Conservation (phyloP, 2,329 filamentous ascomycete species). For the Tolypocladium inflatum region DNA sequence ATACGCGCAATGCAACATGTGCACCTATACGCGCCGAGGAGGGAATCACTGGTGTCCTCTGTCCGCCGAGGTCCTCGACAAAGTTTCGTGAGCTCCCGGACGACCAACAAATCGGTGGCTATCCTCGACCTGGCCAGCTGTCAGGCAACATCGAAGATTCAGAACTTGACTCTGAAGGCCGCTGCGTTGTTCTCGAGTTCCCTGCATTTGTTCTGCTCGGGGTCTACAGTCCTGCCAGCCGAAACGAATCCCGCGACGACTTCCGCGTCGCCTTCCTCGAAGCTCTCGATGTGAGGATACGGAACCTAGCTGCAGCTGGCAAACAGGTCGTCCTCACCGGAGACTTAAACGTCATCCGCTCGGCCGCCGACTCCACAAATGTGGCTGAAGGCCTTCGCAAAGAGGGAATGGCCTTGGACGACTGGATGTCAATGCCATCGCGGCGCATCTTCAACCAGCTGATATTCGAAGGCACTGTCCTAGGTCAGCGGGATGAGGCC, state of each 20-base stretch:
- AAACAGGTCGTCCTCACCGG: slow-evolving; percentile 82
- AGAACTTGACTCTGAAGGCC: slow-evolving; percentile 78
- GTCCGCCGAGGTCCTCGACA: slow-evolving; percentile 58
- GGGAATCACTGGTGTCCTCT: slow-evolving; percentile 77
- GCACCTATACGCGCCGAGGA: slow-evolving; percentile 85
- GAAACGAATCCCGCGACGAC: slow-evolving; percentile 72
- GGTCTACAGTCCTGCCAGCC: slow-evolving; percentile 83
- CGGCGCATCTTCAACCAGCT: slow-evolving; percentile 79
- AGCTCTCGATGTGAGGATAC: slow-evolving; percentile 71
- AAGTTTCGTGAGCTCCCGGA: slow-evolving; percentile 66
- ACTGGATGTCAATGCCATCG: slow-evolving; percentile 64
- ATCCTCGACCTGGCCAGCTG: slow-evolving; percentile 64
- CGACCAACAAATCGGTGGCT: slow-evolving; percentile 77
- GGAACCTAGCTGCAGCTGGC: slow-evolving; percentile 70
- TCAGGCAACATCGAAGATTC: slow-evolving; percentile 54
- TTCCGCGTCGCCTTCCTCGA: slow-evolving; percentile 76
- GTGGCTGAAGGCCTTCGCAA: slow-evolving; percentile 63
- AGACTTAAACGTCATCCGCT: slow-evolving; percentile 72
- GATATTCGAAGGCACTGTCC: slow-evolving; percentile 61
- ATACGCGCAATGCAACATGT: slow-evolving; percentile 80
- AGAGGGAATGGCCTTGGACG: slow-evolving; percentile 54
- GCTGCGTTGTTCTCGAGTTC: slow-evolving; percentile 86
- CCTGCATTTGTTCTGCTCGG: slow-evolving; percentile 90
- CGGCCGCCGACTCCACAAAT: slow-evolving; percentile 67
- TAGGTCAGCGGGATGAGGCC: slow-evolving; percentile 57